phyloP scores from a whole-genome alignment of 106 monocot species.

The Alisma plantagoaquatica region DNA sequence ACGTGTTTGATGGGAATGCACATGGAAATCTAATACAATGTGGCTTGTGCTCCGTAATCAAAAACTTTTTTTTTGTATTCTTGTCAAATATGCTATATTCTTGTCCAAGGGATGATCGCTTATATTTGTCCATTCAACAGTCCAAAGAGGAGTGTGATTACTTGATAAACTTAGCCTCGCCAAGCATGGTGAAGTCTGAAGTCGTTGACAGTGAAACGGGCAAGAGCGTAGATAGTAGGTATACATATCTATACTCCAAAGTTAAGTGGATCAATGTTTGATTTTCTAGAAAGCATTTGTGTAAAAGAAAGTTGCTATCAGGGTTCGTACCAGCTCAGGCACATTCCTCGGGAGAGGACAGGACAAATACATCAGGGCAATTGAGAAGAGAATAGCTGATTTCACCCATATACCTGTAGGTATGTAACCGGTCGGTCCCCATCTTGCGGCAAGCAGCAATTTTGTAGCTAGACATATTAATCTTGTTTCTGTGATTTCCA shows the following conservation, averaged over 20 bases:
- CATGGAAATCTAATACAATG: too few relatives aligned
- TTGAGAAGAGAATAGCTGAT: slow-evolving; percentile 26
- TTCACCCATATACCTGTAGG: slow-evolving; percentile 22
- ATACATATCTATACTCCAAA: too few relatives aligned
- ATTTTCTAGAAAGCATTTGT: too few relatives aligned
- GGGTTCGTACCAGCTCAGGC: slow-evolving; percentile 25
- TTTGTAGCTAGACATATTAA: too few relatives aligned
- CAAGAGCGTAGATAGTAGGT: slow-evolving; percentile 24
- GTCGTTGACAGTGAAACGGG: slow-evolving; percentile 22
- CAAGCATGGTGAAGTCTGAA: slow-evolving; percentile 16
- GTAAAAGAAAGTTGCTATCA: too few relatives aligned
- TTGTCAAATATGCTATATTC: too few relatives aligned
- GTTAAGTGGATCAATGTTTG: too few relatives aligned
- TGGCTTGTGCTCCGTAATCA: too few relatives aligned
- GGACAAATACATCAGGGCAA: slow-evolving; percentile 11
- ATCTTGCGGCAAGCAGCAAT: too few relatives aligned
- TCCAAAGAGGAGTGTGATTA: slow-evolving; percentile 23
- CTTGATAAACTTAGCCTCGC: slow-evolving; percentile 11
- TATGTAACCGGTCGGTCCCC: slow-evolving; percentile 1
- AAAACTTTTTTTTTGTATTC: too few relatives aligned
- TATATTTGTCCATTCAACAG: slow-evolving; percentile 8
- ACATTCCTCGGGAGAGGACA: slow-evolving; percentile 21
- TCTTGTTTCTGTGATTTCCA: neutral
- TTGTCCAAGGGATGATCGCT: neutral
- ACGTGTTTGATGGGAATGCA: too few relatives aligned